Conservation (phyloP, 129 eudicot genomes). For the Lactuca saligna region DNA sequence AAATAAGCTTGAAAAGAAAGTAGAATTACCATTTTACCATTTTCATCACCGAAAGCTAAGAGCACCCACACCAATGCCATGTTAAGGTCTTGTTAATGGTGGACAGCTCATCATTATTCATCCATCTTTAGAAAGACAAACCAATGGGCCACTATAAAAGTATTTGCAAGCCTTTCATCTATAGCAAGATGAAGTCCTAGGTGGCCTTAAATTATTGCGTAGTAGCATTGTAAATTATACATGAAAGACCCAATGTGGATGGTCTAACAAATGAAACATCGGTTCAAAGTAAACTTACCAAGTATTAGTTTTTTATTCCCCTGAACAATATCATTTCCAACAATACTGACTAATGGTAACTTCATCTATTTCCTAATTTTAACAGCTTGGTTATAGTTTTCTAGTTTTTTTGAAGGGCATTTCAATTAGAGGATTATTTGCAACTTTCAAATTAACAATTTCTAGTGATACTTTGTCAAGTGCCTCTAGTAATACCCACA, state of each 20-base stretch:
- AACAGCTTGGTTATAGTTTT: slow-evolving; percentile 89
- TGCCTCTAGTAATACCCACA: slow-evolving; percentile 86
- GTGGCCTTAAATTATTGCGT: too few species aligned
- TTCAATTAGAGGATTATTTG: slow-evolving; percentile 86
- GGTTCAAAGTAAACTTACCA: slow-evolving; percentile 16
- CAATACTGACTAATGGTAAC: slow-evolving; percentile 90
- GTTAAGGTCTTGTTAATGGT: too few species aligned
- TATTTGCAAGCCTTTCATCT: too few species aligned
- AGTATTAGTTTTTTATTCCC: slow-evolving; percentile 88
- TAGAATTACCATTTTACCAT: not conserved
- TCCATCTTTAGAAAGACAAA: too few species aligned
- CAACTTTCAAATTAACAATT: slow-evolving; percentile 84
- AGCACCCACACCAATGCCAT: too few species aligned
- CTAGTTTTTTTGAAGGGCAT: slow-evolving; percentile 95
- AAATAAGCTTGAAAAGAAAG: slow-evolving; percentile 63
- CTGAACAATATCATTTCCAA: slow-evolving; percentile 92
- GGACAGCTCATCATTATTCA: too few species aligned
- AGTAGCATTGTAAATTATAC: too few species aligned
- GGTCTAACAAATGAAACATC: too few species aligned
- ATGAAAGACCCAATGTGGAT: too few species aligned
- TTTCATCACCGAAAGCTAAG: too few species aligned
- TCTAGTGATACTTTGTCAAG: slow-evolving; percentile 95
- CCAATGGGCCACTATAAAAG: too few species aligned
- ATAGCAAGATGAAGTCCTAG: too few species aligned
- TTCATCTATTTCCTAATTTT: slow-evolving; percentile 84